Evolutionary conservation across 805 yeast genomes (phyloP), one percentile per base, ranked within the genome.

Genomic region (Candida fluviatilis): DNA sequence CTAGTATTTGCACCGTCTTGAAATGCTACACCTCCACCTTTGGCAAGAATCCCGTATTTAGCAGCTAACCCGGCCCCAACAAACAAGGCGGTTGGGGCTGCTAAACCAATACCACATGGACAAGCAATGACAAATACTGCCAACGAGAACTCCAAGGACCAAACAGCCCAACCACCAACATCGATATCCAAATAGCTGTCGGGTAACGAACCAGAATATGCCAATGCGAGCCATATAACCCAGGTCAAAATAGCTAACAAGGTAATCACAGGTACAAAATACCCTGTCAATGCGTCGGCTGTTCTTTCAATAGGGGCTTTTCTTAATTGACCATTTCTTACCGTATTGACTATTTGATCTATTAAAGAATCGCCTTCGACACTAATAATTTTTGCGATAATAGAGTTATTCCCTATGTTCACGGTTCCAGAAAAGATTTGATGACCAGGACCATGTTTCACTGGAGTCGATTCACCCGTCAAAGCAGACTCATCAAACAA

Each of bases 31-130:
- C 93, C 93, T 4, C 93, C 93, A 13, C 91, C 91, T 46, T 82
- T 74, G 1, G 84, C 88, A 27, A 84, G 64, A 36, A 84, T 78
- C 15, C 91, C 93, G 53, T 78, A 62, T 51, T 79, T 81, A 11
- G 93, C 93, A 26, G 90, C 88, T 36, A 84, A 55, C 0, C 91
- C 88, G 13, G 87, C 69, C 2, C 93, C 93, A 10, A 84, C 88
- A 63, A 81, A 83, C 29, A 84, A 55, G 0, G 93, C 91, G 2
- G 91, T 84, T 1, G 93, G 93, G 1, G 91, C 93, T 17, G 93
- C 93, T 16, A 84, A 64, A 1, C 91, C 93, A 48, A 84, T 76
- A 1, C 91, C 95, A 65, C 93, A 84, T 1, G 95, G 95, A 54
- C 95, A 84, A 0, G 91, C 91, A 36, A 84, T 77, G 2, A 84